Base-by-base conservation (phyloP, 495 filamentous ascomycete genomes). In the Cercophora scortea region DNA sequence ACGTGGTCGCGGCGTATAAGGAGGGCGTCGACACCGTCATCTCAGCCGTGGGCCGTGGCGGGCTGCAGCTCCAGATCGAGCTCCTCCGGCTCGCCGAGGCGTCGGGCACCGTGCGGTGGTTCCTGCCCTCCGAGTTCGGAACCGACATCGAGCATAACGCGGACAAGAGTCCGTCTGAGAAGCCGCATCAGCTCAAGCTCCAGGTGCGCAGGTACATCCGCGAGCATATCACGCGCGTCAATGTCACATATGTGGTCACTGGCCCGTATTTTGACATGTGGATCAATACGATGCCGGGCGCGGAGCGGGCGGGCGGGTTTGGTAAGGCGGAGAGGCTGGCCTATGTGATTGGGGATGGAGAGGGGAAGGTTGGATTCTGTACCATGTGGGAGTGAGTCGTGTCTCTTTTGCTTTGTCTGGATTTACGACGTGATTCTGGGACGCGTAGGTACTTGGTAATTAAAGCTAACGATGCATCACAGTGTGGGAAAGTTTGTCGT, bases 111-210 rank as follows among this genome's bases (percentile, higher is more conserved):
- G 78, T 89, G 16, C 74, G 80, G 53, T 81, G 81, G 70, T 88
- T 88, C 67, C 75, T 86, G 54, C 84, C 85, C 5, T 85, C 80
- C 16, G 85, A 88, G 61, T 88, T 84, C 58, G 85, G 86, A 52
- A 89, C 86, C 0, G 86, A 88, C 51, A 83, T 88, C 55, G 83
- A 84, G 61, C 84, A 87, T 58, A 68, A 74, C 16, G 70, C 77
- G 6, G 57, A 56, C 8, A 69, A 74, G 36, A 85, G 82, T 49
- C 74, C 73, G 18, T 45, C 66, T 34, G 86, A 88, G 65, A 79
- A 76, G 59, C 83, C 86, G 0, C 86, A 89, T 54, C 85, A 87
- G 65, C 67, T 76, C 58, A 88, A 89, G 64, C 74, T 88, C 41
- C 77, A 77, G 42, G 80, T 88, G 38, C 74, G 86, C 35, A 78